Evolutionary conservation across 148 eudicot genomes (phyloP), one percentile per base, ranked within the genome.

Genomic region (Suaeda aralocaspica): DNA sequence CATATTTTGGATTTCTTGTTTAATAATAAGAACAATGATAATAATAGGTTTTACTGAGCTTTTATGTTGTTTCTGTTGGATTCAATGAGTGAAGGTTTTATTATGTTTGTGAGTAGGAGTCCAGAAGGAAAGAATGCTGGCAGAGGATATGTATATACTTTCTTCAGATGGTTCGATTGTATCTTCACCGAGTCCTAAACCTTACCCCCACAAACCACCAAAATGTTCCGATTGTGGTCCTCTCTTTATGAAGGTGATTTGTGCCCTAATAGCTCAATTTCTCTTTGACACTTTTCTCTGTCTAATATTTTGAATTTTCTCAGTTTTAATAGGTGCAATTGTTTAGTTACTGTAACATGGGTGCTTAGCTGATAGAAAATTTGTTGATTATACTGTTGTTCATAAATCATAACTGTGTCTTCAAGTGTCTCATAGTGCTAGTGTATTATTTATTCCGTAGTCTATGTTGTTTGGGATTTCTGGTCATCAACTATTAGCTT

Each of bases 171-270:
- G 99, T 66, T 59, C 84, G 6, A 36, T 80, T 28, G 65, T 87
- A 68, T 83, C 53, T 68, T 42, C 78, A 24, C 96, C 98, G 48
- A 78, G 41, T 73, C 78, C 86, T 0, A 93, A 90, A 77, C 87
- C 91, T 0, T 93, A 84, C 81, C 96, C 98, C 12, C 76, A 93
- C 66, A 93, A 88, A 80, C 89, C 96, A 82, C 98, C 96, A 6
- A 93, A 93, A 46, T 93, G 96, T 73, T 90, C 98, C 39, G 98
- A 93, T 77, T 88, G 96, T 76, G 95, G 82, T 76, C 87, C 98
- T 63, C 79, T 91, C 9, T 93, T 93, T 78, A 71, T 93, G 82
- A 92, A 92, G 94, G 98, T 90, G 68, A 64, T 61, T 31, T 60
- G 28, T 34, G 22, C 48, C 46, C 51, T 46, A 5, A 24, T 33